Conservation (phyloP, 352 stramenopile species). For the Globisporangium ultimum region DNA sequence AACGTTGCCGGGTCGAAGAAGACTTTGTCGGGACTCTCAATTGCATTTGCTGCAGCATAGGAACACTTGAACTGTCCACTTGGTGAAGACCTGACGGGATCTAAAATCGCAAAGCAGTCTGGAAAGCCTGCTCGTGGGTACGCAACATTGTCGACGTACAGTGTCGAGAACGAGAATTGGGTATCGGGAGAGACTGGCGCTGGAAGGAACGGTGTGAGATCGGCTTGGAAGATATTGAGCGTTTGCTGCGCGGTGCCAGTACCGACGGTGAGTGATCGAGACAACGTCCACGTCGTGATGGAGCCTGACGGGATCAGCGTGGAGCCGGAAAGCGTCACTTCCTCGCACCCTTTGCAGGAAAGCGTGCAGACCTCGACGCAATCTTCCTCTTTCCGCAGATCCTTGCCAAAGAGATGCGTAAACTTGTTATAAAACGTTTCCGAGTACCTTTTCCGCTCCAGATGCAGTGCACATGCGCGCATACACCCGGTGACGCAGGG, state of each 20-base stretch:
- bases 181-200: slow-evolving; percentile 24
- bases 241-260: slow-evolving; percentile 11
- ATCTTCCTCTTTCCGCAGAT: slow-evolving; percentile 64
- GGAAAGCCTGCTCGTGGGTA: slow-evolving; percentile 57
- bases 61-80: slow-evolving; percentile 32
- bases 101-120: slow-evolving; percentile 30
- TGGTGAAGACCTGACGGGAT: neutral
- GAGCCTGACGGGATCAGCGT: slow-evolving; percentile 25
- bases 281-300: slow-evolving; percentile 39
- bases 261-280: slow-evolving; percentile 25
- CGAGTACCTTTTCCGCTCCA: slow-evolving; percentile 42
- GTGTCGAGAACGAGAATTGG: slow-evolving; percentile 33
- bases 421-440: slow-evolving; percentile 45
- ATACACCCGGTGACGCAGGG: slow-evolving; percentile 62
- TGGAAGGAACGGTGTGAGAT: slow-evolving; percentile 47
- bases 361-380: slow-evolving; percentile 61
- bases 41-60: slow-evolving; percentile 20
- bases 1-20: slow-evolving; percentile 37
- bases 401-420: slow-evolving; percentile 65
- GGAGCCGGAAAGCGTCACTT: slow-evolving; percentile 48
- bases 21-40: slow-evolving; percentile 16
- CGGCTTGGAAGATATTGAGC: slow-evolving; percentile 39
- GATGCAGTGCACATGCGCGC: slow-evolving; percentile 37
- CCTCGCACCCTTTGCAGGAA: slow-evolving; percentile 63
- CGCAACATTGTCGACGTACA: slow-evolving; percentile 47